These are phyloP conservation scores for Rhododendron griersonianum DNA, from an alignment of 148 eudicot species.

Conservation along the genomic window DNA sequence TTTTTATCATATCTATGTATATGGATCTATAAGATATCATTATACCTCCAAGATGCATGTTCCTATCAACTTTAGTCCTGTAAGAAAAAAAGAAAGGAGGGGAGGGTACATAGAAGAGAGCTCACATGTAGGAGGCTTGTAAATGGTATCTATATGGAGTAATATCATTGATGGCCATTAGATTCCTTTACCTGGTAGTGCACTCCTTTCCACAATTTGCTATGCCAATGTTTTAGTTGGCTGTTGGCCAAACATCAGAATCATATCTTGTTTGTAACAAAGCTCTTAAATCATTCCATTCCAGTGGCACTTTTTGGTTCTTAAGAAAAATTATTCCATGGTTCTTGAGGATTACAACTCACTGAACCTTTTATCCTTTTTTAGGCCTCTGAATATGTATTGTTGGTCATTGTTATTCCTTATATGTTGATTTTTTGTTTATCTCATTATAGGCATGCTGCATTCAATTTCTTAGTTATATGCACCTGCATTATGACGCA, in stretches of 20 bases:
- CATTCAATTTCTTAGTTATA: background rate
- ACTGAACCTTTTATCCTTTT: background rate
- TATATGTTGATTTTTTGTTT: background rate
- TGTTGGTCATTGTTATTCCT: background rate
- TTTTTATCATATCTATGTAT: background rate
- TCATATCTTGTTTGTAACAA: background rate
- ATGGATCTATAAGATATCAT: background rate
- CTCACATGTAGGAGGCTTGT: background rate
- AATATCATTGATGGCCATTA: background rate
- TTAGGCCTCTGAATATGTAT: background rate
- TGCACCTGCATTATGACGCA: background rate
- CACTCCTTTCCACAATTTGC: background rate
- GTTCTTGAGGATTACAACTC: background rate
- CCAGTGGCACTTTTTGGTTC: background rate
- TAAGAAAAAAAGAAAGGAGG: background rate
- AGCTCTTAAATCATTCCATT: background rate
- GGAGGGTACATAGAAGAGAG: background rate
- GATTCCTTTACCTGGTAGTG: background rate
- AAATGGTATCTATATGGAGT: background rate
- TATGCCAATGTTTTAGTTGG: background rate
- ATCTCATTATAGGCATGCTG: background rate
- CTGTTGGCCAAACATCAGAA: background rate
- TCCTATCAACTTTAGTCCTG: background rate
- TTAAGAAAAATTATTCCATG: background rate
- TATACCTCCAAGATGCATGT: background rate